Percentiles rank a stretch among this genome's conserved stretches.
These are phyloP conservation scores for Erysimum cheiranthoides DNA, from an alignment of 345 rosid genomes.

Conservation along the genomic window DNA sequence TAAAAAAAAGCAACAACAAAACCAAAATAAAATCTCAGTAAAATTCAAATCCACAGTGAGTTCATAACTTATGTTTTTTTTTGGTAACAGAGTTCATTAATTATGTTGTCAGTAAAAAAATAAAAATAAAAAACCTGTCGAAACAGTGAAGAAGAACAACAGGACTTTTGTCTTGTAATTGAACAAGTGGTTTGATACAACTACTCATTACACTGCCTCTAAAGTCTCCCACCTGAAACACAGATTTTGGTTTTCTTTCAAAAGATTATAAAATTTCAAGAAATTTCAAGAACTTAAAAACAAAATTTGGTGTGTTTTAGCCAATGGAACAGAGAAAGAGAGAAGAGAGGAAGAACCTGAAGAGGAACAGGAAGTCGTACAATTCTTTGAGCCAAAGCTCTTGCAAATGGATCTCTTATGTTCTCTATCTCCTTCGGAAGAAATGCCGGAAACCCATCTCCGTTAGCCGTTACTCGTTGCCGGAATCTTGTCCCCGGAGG, in stretches of 20 bases:
- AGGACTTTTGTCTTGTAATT: slow-evolving; percentile 51
- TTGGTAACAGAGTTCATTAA: too few relatives aligned
- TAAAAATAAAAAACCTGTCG: slow-evolving; percentile 63
- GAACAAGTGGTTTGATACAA: slow-evolving; percentile 61
- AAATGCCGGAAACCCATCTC: slow-evolving; percentile 69
- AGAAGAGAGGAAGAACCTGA: slow-evolving; percentile 50
- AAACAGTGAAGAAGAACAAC: slow-evolving; percentile 85
- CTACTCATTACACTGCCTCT: slow-evolving; percentile 71
- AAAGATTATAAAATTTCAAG: not conserved
- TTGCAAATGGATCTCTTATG: slow-evolving; percentile 81
- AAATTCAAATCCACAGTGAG: slow-evolving; percentile 14
- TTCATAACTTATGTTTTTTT: not conserved
- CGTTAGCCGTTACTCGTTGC: slow-evolving; percentile 34
- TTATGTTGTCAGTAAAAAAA: not conserved
- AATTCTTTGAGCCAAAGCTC: slow-evolving; percentile 70
- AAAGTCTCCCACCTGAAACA: slow-evolving; percentile 57
- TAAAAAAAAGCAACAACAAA: not conserved
- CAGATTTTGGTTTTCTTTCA: slow-evolving; percentile 1
- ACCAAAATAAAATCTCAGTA: not conserved
- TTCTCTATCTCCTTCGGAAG: slow-evolving; percentile 77
- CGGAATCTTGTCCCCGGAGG: slow-evolving; percentile 29
- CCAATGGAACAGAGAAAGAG: not conserved
- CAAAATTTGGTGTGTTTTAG: not conserved
- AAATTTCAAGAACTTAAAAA: not conserved
- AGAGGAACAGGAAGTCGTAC: slow-evolving; percentile 67